Evolutionary conservation across 2,329 filamentous ascomycete genomes (phyloP).

Genomic region (Colletotrichum truncatum): DNA sequence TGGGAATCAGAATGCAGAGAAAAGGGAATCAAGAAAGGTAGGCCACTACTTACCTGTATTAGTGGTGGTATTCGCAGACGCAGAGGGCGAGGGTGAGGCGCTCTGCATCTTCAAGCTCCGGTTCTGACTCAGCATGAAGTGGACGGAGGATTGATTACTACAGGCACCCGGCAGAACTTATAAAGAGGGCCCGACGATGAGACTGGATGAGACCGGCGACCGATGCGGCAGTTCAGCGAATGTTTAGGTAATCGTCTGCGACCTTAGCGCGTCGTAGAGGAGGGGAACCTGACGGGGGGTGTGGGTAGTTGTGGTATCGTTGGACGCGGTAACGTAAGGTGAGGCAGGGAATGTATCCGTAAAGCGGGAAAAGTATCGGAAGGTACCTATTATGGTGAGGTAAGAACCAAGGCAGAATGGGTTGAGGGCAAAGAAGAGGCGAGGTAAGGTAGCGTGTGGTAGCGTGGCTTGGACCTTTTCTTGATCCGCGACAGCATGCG

Average conservation of each 20-base stretch:
- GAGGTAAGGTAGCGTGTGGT: slow-evolving; percentile 5
- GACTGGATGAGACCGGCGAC: slow-evolving; percentile 28
- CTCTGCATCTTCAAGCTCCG: slow-evolving; percentile 33
- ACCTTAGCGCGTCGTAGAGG: slow-evolving; percentile 30
- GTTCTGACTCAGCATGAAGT: slow-evolving; percentile 33
- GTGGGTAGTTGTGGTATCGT: slow-evolving; percentile 16
- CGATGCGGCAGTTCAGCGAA: slow-evolving; percentile 30
- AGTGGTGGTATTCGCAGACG: slow-evolving; percentile 31
- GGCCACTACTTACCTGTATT: slow-evolving; percentile 27
- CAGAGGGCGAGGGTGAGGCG: slow-evolving; percentile 30
- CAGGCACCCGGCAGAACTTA: slow-evolving; percentile 28
- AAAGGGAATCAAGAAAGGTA: slow-evolving; percentile 15
- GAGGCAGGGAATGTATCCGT: slow-evolving; percentile 11
- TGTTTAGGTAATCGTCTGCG: slow-evolving; percentile 30
- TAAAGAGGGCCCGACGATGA: slow-evolving; percentile 30
- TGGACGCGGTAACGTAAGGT: slow-evolving; percentile 28
- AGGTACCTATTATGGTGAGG: slow-evolving; percentile 9
- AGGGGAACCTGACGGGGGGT: slow-evolving; percentile 29
- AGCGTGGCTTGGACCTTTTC: slow-evolving; percentile 23
- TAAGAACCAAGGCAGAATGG: slow-evolving; percentile 13
- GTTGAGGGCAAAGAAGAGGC: not conserved
- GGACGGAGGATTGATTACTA: slow-evolving; percentile 32
- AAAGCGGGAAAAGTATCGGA: not conserved
- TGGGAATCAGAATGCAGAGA: slow-evolving; percentile 1
- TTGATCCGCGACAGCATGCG: slow-evolving; percentile 22